Evolutionary conservation across 1,284 basidiomycete species (phyloP).

Genomic region (Schizophyllum amplum): DNA sequence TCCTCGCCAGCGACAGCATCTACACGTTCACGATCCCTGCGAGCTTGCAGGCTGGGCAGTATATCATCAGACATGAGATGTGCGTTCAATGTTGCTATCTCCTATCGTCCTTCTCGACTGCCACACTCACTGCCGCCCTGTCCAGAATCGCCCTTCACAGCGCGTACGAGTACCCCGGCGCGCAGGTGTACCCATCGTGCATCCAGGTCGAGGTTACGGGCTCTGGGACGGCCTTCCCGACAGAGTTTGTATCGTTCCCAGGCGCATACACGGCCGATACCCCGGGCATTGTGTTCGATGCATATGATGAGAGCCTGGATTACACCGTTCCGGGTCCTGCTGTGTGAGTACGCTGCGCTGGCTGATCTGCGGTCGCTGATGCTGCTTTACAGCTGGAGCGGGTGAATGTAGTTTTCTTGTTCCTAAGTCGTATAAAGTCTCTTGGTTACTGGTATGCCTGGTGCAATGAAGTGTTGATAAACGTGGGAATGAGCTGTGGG

Average conservation of each 20-base stretch:
- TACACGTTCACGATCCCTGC: constrained; percentile 32
- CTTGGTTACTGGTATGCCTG: too few species aligned
- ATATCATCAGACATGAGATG: constrained; percentile 27
- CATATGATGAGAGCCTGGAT: not conserved
- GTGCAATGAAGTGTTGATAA: not conserved
- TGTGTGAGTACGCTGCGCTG: not conserved
- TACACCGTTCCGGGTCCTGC: not conserved
- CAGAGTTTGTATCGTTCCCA: not conserved
- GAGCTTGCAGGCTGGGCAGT: constrained; percentile 27
- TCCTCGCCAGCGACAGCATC: constrained; percentile 30
- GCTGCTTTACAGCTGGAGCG: not conserved
- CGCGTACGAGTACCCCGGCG: constrained; percentile 14
- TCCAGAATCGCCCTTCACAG: constrained; percentile 14
- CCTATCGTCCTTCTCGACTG: not conserved
- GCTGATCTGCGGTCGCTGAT: too few species aligned
- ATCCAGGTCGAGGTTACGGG: constrained; percentile 30
- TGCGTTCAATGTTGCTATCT: not conserved
- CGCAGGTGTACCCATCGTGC: constrained; percentile 17
- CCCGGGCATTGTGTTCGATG: not conserved
- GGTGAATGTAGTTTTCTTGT: not conserved
- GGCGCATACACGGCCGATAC: not conserved
- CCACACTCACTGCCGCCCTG: not conserved
- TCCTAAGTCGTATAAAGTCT: too few species aligned
- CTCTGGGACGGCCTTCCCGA: constrained; percentile 16
- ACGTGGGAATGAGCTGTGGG: not conserved